Conservation (phyloP, 1,139 yeast genomes). For the Pichia sp. region DNA sequence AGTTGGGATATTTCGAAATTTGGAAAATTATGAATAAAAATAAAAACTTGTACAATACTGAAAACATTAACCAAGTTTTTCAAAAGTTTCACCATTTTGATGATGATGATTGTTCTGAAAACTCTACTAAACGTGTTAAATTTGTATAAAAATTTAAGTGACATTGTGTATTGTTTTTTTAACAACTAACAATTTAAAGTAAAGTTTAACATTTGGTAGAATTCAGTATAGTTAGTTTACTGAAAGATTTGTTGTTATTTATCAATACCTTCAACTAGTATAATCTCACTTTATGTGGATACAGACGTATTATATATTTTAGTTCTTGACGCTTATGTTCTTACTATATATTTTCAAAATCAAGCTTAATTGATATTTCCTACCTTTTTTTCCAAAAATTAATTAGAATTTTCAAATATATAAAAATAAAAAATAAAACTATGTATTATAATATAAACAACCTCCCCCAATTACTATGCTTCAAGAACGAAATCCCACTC, state of each 20-base stretch:
- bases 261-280: too few relatives aligned
- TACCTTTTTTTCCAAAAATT: not conserved
- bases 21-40: conserved; percentile 16
- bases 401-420: not conserved
- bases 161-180: too few relatives aligned
- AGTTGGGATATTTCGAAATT: conserved; percentile 18
- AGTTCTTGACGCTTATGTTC: too few relatives aligned
- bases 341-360: too few relatives aligned
- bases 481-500: conserved; percentile 27
- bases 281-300: too few relatives aligned
- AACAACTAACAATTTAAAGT: too few relatives aligned
- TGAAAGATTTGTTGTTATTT: too few relatives aligned
- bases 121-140: conserved; percentile 4
- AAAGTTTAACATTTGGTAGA: too few relatives aligned
- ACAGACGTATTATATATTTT: too few relatives aligned
- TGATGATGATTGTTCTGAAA: not conserved
- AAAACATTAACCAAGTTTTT: conserved; percentile 12
- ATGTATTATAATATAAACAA: not conserved
- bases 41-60: conserved; percentile 13
- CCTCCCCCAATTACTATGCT: not conserved
- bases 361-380: too few relatives aligned
- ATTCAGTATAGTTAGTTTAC: too few relatives aligned
- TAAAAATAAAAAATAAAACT: not conserved
- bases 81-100: conserved; percentile 1
- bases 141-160: not conserved